Conservation (phyloP, 768 basidiomycete species). For the Dictyophora rubrovolvata region DNA sequence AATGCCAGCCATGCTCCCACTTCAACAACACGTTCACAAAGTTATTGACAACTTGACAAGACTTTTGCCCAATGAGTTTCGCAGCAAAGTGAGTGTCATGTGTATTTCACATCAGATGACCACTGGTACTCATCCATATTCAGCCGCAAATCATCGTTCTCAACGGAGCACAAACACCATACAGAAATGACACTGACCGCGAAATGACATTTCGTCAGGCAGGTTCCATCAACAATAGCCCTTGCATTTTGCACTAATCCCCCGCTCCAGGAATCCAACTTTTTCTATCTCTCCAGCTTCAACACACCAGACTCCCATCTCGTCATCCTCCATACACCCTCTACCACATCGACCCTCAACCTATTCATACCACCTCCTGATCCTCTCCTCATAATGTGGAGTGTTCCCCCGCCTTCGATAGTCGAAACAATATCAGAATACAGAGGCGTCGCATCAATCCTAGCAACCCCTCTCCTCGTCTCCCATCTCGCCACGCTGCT, state of each 20-base stretch:
- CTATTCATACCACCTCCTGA: conserved; percentile 76
- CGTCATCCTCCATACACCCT: conserved; percentile 46
- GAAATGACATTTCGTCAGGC: conserved; percentile 59
- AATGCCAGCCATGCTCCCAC: neutral
- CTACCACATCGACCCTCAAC: conserved; percentile 32
- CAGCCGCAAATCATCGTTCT: conserved; percentile 65
- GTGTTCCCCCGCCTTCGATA: conserved; percentile 66
- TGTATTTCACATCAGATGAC: too few relatives aligned
- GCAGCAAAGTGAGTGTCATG: neutral
- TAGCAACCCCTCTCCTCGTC: conserved; percentile 38
- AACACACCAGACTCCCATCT: conserved; percentile 61
- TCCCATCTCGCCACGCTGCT: conserved; percentile 36
- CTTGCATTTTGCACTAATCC: neutral
- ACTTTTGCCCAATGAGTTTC: neutral
- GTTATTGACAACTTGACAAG: neutral
- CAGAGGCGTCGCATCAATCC: conserved; percentile 40
- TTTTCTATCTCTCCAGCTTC: conserved; percentile 80
- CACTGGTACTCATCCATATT: neutral
- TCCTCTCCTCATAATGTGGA: conserved; percentile 78
- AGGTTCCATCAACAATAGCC: neutral
- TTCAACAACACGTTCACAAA: neutral
- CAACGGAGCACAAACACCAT: conserved; percentile 52
- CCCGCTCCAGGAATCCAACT: conserved; percentile 60
- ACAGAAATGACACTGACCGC: conserved; percentile 76
- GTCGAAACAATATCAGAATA: conserved; percentile 38